Evolutionary conservation across 2,329 filamentous ascomycete genomes (phyloP).

Genomic region (Phaeophleospora eucalypticola): DNA sequence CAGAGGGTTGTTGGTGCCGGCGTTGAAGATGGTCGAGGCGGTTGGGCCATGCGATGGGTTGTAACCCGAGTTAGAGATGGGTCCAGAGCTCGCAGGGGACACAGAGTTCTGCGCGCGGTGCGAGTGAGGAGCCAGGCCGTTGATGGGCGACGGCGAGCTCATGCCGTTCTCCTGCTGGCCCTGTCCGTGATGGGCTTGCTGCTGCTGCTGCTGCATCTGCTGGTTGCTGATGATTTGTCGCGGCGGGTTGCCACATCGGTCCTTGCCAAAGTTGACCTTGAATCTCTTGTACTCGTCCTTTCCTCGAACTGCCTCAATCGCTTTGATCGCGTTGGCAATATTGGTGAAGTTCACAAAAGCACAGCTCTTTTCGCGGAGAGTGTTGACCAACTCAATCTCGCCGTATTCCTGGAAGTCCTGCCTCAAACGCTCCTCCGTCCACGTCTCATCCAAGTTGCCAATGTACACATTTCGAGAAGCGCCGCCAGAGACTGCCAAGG

Average conservation of each 20-base stretch:
- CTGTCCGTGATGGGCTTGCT: conserved; percentile 55
- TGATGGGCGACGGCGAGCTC: conserved; percentile 54
- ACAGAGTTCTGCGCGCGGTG: conserved; percentile 53
- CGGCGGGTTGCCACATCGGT: conserved; percentile 93
- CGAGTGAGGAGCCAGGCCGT: conserved; percentile 51
- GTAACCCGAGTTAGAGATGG: conserved; percentile 49
- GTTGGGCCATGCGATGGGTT: conserved; percentile 60
- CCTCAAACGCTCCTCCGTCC: conserved; percentile 91
- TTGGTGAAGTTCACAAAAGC: conserved; percentile 99
- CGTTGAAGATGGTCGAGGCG: conserved; percentile 72
- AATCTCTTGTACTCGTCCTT: conserved; percentile 97
- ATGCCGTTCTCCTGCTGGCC: conserved; percentile 53
- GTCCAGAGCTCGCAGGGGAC: conserved; percentile 56
- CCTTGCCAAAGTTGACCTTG: conserved; percentile 99
- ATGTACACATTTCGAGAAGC: conserved; percentile 99
- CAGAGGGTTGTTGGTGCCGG: conserved; percentile 75
- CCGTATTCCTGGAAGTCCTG: conserved; percentile 97
- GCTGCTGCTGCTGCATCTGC: conserved; percentile 59
- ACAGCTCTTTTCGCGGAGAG: conserved; percentile 95
- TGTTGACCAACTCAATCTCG: conserved; percentile 96
- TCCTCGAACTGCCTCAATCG: conserved; percentile 90
- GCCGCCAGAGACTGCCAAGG: conserved; percentile 89
- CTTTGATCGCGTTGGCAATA: conserved; percentile 99
- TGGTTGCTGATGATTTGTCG: conserved; percentile 68
- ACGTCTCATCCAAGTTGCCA: conserved; percentile 93